Evolutionary conservation across 176 grass and related monocot species (phyloP).

Genomic region (Musa itinerans): DNA sequence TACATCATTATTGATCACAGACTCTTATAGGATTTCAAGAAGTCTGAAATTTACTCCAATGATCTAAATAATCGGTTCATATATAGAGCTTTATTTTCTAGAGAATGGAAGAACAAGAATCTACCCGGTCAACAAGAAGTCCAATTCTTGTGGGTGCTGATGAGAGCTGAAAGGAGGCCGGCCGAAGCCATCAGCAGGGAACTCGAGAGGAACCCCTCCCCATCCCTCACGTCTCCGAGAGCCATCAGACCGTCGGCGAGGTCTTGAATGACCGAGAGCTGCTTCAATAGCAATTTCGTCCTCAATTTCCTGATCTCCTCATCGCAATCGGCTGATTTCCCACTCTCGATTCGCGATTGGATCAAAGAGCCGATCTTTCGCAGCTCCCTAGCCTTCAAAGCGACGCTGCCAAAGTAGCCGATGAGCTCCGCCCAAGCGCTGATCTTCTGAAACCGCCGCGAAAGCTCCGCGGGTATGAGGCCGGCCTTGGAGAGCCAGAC

Average conservation of each 20-base stretch:
- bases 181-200: constrained; percentile 24
- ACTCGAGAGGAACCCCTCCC: constrained; percentile 15
- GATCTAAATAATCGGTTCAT: not conserved
- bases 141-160: constrained; percentile 32
- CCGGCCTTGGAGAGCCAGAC: constrained; percentile 26
- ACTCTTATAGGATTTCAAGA: not conserved
- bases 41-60: not conserved
- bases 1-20: not conserved
- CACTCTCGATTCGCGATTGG: not conserved
- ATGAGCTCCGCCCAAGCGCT: constrained; percentile 27
- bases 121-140: constrained; percentile 15
- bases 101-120: not conserved
- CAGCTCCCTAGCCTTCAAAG: constrained; percentile 15
- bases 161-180: constrained; percentile 25
- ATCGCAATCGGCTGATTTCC: not conserved
- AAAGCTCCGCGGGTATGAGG: constrained; percentile 11
- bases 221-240: constrained; percentile 23
- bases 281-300: constrained; percentile 20
- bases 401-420: constrained; percentile 17
- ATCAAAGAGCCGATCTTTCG: constrained; percentile 13
- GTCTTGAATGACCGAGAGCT: constrained; percentile 21
- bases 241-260: constrained; percentile 25
- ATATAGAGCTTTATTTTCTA: not conserved
- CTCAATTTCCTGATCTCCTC: constrained; percentile 19
- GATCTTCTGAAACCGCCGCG: constrained; percentile 18